Percentiles rank a stretch among this genome's conserved stretches.
Conservation (phyloP, 768 basidiomycete species). For the Gloeopeniophorella convolvens region DNA sequence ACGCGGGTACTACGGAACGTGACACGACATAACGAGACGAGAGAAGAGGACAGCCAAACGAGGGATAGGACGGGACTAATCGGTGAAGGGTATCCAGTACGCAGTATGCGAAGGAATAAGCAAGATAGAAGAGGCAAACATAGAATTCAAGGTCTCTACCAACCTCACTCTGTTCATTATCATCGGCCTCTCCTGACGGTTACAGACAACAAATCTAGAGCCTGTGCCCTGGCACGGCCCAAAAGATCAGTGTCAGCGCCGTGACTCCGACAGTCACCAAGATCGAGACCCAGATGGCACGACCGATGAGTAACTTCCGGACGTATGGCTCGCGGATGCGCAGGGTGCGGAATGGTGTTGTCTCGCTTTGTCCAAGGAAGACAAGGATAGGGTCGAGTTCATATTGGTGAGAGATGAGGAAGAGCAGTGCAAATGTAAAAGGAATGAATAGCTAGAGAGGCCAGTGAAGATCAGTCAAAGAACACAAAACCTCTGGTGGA, state of each 20-base stretch:
- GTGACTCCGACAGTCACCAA: constrained; percentile 72
- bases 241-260: constrained; percentile 85
- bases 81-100: constrained; percentile 14
- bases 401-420: constrained; percentile 93
- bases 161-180: not conserved
- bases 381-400: constrained; percentile 95
- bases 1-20: not conserved
- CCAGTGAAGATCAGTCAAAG: constrained; percentile 12
- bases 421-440: constrained; percentile 82
- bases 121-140: not conserved
- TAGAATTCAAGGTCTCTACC: not conserved
- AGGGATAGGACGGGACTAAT: not conserved
- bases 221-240: constrained; percentile 92
- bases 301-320: constrained; percentile 78
- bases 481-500: constrained; percentile 1
- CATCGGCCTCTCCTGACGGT: not conserved
- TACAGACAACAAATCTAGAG: constrained; percentile 38
- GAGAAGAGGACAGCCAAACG: not conserved
- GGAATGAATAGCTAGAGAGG: constrained; percentile 88
- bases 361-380: constrained; percentile 90
- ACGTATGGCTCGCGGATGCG: constrained; percentile 92
- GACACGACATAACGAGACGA: constrained; percentile 7
- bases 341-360: constrained; percentile 93
- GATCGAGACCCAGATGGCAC: constrained; percentile 86
- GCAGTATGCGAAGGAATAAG: not conserved